These are phyloP conservation scores for Candida ovalis DNA, from an alignment of 805 yeast species.

Conservation along the genomic window DNA sequence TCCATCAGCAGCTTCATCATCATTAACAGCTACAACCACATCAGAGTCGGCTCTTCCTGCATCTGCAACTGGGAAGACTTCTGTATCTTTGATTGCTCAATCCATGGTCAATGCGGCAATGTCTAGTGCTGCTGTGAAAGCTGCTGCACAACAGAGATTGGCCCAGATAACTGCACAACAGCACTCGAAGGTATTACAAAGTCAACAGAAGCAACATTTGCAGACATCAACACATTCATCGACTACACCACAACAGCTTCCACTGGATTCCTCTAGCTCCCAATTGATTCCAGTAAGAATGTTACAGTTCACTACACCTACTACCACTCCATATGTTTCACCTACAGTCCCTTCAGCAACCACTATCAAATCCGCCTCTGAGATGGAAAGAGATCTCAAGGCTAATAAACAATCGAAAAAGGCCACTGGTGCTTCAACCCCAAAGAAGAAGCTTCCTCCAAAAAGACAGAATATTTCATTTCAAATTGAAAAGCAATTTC, in stretches of 20 bases:
- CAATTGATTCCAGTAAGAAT: conserved; percentile 9
- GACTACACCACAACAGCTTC: background rate
- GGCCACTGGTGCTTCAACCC: background rate
- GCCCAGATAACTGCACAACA: conserved; percentile 24
- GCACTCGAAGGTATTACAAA: conserved; percentile 14
- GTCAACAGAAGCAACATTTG: conserved; percentile 4
- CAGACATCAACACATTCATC: too few species aligned
- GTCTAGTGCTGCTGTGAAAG: conserved; percentile 20
- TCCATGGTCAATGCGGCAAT: conserved; percentile 22
- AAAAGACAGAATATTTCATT: background rate
- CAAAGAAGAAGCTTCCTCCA: background rate
- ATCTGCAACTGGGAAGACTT: conserved; percentile 1
- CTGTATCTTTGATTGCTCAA: conserved; percentile 9
- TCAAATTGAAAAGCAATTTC: conserved; percentile 14
- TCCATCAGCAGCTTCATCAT: background rate
- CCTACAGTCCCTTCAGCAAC: conserved; percentile 9
- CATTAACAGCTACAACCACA: background rate
- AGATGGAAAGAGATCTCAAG: background rate
- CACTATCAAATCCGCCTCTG: background rate
- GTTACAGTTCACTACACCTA: conserved; percentile 15
- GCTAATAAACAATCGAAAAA: background rate
- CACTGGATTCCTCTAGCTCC: background rate
- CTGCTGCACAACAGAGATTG: conserved; percentile 22
- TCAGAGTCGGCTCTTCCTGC: background rate
- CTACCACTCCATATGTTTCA: conserved; percentile 7